Percentiles rank a stretch among this genome's conserved stretches.
These are phyloP conservation scores for Calvatia gigantea DNA, from an alignment of 768 basidiomycete genomes.

Conservation along the genomic window DNA sequence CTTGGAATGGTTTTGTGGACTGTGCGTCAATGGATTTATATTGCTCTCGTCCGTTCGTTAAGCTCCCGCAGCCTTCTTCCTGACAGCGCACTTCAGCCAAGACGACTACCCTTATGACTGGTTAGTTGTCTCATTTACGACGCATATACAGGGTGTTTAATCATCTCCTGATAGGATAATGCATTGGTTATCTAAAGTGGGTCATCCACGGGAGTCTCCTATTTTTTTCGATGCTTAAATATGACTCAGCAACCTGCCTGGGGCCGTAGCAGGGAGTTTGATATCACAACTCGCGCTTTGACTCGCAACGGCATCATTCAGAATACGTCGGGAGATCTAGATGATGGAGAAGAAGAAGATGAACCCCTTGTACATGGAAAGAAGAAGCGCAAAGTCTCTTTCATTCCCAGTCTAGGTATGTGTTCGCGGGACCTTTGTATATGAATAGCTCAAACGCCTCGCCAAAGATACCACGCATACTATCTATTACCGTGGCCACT, in stretches of 20 bases:
- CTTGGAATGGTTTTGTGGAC: conserved; percentile 88
- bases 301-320: conserved; percentile 63
- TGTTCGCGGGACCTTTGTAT: conserved; percentile 11
- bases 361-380: conserved; percentile 62
- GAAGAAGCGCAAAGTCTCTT: conserved; percentile 74
- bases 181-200: conserved; percentile 85
- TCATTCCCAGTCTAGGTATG: conserved; percentile 80
- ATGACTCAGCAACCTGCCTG: conserved; percentile 78
- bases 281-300: conserved; percentile 78
- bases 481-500: conserved; percentile 87
- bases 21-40: conserved; percentile 45
- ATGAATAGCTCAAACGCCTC: conserved; percentile 12
- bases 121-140: conserved; percentile 33
- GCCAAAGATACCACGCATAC: conserved; percentile 77
- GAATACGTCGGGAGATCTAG: conserved; percentile 70
- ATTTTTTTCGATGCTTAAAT: not conserved
- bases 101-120: conserved; percentile 89
- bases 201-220: conserved; percentile 7
- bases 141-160: conserved; percentile 11
- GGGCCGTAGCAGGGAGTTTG: conserved; percentile 85
- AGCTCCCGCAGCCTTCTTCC: conserved; percentile 64
- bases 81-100: conserved; percentile 85
- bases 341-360: conserved; percentile 75
- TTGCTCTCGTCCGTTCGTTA: not conserved
- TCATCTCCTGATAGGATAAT: conserved; percentile 56